phyloP scores from a whole-genome alignment of 257 asterid species.

The Rehmannia glutinosa region DNA sequence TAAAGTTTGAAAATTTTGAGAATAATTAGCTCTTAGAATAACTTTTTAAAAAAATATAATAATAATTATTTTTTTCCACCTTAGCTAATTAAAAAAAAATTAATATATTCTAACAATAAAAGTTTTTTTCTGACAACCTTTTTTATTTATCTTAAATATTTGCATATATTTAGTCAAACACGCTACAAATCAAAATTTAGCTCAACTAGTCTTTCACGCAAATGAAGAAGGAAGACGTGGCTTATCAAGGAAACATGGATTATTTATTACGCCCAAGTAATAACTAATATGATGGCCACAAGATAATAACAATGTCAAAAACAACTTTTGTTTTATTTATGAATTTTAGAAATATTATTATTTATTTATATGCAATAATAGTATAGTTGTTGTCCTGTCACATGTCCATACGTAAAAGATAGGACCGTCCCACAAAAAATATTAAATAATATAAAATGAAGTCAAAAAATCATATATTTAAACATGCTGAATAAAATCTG shows the following conservation, averaged over 20 bases:
- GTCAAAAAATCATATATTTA: background rate
- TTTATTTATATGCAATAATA: background rate
- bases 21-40: too few species aligned
- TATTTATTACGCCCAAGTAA: background rate
- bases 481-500: background rate
- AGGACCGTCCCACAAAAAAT: too few species aligned
- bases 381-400: background rate
- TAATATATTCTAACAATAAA: too few species aligned
- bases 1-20: too few species aligned
- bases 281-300: background rate
- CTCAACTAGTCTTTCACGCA: background rate
- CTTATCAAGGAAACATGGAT: background rate
- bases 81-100: too few species aligned
- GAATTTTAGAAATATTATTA: background rate
- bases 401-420: conserved; percentile 5
- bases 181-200: background rate
- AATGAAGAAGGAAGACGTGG: background rate
- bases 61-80: too few species aligned
- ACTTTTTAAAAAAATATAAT: too few species aligned
- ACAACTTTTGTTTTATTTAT: too few species aligned
- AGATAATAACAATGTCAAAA: too few species aligned
- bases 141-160: background rate
- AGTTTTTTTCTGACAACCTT: too few species aligned
- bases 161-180: background rate
- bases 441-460: background rate